Percentiles rank a stretch among this genome's conserved stretches.
Conservation (phyloP, 1,284 basidiomycete genomes). For the Melampsora larici-populina region DNA sequence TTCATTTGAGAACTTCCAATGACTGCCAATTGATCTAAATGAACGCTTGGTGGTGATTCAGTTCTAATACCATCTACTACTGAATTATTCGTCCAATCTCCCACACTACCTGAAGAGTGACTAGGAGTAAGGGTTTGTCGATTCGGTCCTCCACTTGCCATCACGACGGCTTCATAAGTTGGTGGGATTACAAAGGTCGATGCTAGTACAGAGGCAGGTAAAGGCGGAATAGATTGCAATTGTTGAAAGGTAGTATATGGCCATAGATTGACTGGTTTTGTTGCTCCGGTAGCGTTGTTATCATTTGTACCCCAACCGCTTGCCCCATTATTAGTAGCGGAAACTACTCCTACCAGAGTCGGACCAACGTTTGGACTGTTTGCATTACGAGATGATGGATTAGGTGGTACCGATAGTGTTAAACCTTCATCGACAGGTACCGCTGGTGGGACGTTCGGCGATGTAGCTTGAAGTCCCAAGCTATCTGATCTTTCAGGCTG, state of each 20-base stretch:
- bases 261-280: constrained; percentile 49
- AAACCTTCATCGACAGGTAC: constrained; percentile 33
- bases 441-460: background rate
- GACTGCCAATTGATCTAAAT: too few relatives aligned
- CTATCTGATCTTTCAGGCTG: background rate
- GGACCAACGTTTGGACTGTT: constrained; percentile 7
- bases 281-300: background rate
- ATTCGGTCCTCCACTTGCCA: constrained; percentile 31
- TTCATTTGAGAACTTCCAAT: too few relatives aligned
- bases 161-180: constrained; percentile 69
- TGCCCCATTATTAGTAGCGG: background rate
- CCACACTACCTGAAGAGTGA: background rate
- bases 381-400: constrained; percentile 7
- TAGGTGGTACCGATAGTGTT: constrained; percentile 26
- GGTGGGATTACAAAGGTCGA: constrained; percentile 83
- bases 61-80: too few relatives aligned
- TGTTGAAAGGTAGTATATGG: constrained; percentile 85
- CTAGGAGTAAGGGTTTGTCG: background rate
- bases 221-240: constrained; percentile 71
- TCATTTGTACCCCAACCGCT: background rate
- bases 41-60: too few relatives aligned
- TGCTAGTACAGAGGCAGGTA: constrained; percentile 76
- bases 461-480: background rate
- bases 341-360: background rate
- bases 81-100: too few relatives aligned